phyloP scores from a whole-genome alignment of 2,329 filamentous ascomycete species.

The Stemphylium beticola region DNA sequence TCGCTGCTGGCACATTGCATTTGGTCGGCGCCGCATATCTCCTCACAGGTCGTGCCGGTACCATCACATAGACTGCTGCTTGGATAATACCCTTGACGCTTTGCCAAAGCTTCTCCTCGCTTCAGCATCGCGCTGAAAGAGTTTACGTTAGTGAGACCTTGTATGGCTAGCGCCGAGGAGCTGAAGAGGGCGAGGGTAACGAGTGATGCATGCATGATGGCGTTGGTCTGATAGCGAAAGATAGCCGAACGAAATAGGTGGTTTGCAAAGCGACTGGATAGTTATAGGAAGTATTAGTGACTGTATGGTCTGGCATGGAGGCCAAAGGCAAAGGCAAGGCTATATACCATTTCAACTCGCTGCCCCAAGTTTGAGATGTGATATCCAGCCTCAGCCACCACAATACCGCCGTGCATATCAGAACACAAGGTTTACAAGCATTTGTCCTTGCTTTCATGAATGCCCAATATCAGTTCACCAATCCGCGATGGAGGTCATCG shows the following conservation, averaged over 20 bases:
- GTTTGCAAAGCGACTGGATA: too few relatives aligned
- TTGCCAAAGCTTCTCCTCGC: background rate
- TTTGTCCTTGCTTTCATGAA: too few relatives aligned
- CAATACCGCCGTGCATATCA: too few relatives aligned
- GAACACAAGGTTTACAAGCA: too few relatives aligned
- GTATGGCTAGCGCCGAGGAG: background rate
- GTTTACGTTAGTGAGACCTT: background rate
- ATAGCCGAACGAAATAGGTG: too few relatives aligned
- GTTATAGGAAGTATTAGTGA: too few relatives aligned
- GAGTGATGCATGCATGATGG: background rate
- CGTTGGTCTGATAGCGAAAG: background rate
- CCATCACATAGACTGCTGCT: background rate
- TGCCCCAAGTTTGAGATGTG: background rate
- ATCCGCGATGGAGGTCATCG: background rate
- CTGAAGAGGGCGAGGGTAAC: background rate
- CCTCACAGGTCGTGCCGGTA: background rate
- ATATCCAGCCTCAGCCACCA: background rate
- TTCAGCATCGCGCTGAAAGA: background rate
- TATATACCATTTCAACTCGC: background rate
- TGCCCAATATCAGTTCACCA: background rate
- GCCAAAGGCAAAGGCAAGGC: background rate
- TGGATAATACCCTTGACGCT: slow-evolving; percentile 6
- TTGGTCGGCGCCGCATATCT: background rate
- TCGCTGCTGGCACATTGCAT: background rate
- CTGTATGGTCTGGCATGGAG: too few relatives aligned